Conservation (phyloP, 805 yeast species). For the Kregervanrija pseudodelftensis region DNA sequence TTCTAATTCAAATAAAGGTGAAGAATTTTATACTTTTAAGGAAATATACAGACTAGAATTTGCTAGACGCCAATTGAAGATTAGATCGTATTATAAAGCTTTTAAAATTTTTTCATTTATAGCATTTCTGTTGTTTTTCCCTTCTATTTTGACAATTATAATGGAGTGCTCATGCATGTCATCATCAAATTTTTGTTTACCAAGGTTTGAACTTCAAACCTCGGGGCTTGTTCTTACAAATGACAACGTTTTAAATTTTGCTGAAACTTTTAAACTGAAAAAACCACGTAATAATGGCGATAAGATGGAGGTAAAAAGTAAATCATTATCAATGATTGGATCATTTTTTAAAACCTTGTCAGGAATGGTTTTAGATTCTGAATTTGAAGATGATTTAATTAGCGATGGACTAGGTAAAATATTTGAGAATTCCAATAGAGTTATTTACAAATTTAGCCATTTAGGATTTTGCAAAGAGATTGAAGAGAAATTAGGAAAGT, state of each 20-base stretch:
- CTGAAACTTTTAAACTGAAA: not conserved
- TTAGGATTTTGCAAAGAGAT: conserved; percentile 41
- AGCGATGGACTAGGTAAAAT: conserved; percentile 24
- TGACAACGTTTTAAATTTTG: not conserved
- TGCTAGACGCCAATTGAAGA: conserved; percentile 4
- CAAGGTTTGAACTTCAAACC: conserved; percentile 35
- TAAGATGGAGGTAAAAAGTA: not conserved
- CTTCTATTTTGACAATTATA: conserved; percentile 17
- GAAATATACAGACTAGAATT: not conserved
- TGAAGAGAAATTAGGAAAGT: not conserved
- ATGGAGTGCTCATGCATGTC: conserved; percentile 28
- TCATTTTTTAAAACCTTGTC: conserved; percentile 1
- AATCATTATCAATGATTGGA: not conserved
- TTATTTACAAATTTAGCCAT: conserved; percentile 36
- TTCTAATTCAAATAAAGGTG: too few relatives aligned
- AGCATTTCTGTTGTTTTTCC: conserved; percentile 19
- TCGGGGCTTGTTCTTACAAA: not conserved
- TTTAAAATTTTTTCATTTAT: conserved; percentile 17
- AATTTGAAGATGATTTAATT: conserved; percentile 28
- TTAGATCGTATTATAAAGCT: conserved; percentile 17
- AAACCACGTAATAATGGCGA: not conserved
- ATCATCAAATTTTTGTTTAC: conserved; percentile 28
- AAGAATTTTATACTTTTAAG: too few relatives aligned
- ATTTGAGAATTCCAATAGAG: conserved; percentile 38
- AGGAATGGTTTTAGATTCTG: conserved; percentile 34